A percentile compares a stretch with the other conserved stretches of the same genome.
Evolutionary conservation across 1,284 basidiomycete species (phyloP).

Genomic region (Sporisorium exsertum): DNA sequence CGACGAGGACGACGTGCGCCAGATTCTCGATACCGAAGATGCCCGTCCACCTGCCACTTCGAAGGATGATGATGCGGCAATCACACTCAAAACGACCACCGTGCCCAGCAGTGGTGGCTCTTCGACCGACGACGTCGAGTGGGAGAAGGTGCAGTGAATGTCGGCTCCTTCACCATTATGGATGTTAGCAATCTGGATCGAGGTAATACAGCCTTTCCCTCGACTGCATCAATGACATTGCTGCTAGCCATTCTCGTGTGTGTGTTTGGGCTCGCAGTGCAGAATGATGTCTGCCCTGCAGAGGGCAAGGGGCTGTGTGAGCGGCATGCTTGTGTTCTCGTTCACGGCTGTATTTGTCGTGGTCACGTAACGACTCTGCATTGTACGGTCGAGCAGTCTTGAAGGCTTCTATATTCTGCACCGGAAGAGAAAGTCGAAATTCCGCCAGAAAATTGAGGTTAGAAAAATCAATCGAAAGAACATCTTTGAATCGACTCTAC

Average conservation of each 20-base stretch:
- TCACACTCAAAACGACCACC: constrained; percentile 38
- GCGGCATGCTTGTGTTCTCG: no score
- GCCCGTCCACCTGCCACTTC: constrained; percentile 24
- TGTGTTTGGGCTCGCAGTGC: no score
- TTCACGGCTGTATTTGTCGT: no score
- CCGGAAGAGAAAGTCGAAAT: not conserved
- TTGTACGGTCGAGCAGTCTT: no score
- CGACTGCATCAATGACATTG: not conserved
- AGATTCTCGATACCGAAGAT: constrained; percentile 27
- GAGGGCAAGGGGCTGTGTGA: no score
- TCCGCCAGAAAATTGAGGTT: constrained; percentile 5
- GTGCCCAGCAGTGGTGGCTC: constrained; percentile 37
- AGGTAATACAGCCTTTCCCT: not conserved
- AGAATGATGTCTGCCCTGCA: no score
- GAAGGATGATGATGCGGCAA: constrained; percentile 14
- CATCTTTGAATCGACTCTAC: not conserved
- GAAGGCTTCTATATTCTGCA: no score
- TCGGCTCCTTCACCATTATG: not conserved
- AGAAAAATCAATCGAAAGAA: not conserved
- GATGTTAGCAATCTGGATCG: not conserved
- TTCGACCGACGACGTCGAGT: constrained; percentile 40
- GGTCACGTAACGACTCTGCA: no score
- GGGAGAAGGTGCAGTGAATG: constrained; percentile 53
- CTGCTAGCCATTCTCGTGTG: no score
- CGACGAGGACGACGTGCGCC: constrained; percentile 20